phyloP scores from a whole-genome alignment of 129 eudicot genomes.

The Smallanthus sonchifolius region DNA sequence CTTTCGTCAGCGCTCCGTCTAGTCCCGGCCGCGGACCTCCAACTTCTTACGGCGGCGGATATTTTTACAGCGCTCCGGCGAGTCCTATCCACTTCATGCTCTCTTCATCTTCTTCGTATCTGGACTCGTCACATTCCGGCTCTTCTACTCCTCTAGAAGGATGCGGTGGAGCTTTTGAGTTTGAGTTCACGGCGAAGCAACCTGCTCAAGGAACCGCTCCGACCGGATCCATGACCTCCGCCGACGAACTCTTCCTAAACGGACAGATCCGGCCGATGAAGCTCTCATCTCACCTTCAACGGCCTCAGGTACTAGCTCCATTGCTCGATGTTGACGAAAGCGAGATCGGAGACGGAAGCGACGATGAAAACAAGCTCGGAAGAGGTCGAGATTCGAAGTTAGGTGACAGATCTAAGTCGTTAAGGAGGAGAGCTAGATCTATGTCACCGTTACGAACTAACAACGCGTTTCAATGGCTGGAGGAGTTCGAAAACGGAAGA shows the following conservation, averaged over 20 bases:
- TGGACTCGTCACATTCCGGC: neutral
- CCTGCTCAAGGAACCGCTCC: slow-evolving; percentile 14
- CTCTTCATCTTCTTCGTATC: slow-evolving; percentile 18
- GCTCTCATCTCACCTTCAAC: slow-evolving; percentile 56
- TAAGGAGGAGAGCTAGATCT: slow-evolving; percentile 70
- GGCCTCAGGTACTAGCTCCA: slow-evolving; percentile 53
- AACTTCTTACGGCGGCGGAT: neutral
- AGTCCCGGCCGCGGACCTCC: slow-evolving; percentile 56
- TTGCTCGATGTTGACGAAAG: slow-evolving; percentile 39
- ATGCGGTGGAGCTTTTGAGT: slow-evolving; percentile 40
- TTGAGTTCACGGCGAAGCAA: slow-evolving; percentile 48
- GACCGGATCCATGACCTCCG: slow-evolving; percentile 56
- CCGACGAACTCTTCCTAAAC: slow-evolving; percentile 76
- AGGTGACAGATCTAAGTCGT: slow-evolving; percentile 65
- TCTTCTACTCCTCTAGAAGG: slow-evolving; percentile 14
- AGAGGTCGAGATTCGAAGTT: slow-evolving; percentile 56
- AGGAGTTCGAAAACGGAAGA: slow-evolving; percentile 25
- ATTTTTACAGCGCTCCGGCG: slow-evolving; percentile 79
- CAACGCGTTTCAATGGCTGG: slow-evolving; percentile 40
- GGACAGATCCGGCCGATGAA: slow-evolving; percentile 95
- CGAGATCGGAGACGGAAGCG: slow-evolving; percentile 25
- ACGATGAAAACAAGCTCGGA: neutral
- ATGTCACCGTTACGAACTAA: slow-evolving; percentile 59
- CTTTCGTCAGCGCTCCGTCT: slow-evolving; percentile 77
- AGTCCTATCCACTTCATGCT: slow-evolving; percentile 73